Base-by-base conservation (phyloP, 2,329 filamentous ascomycete genomes). In the Didymella sp. region DNA sequence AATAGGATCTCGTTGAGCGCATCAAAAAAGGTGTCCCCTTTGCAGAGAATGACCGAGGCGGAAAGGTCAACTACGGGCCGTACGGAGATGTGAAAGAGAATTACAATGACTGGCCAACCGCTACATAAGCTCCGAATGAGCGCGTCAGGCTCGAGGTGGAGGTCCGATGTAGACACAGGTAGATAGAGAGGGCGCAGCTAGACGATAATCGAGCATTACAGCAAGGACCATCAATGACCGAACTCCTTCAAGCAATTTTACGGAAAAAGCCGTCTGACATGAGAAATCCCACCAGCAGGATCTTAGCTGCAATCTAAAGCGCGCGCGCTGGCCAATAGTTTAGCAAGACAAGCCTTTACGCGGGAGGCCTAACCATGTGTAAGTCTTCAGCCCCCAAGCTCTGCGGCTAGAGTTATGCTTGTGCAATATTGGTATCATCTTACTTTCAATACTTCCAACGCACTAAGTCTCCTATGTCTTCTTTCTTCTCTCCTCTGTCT, bases 61-160 rank as follows among this genome's bases (percentile, higher is more conserved):
- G 59, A 2, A 47, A 1, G 2, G 64, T 71, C 19, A 63, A 68
- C 38, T 72, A 71, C 55, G 68, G 69, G 3, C 65, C 65, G 4
- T 70, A 63, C 43, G 15, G 43, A 22, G 38, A 54, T 24, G 56
- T 63, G 0, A 58, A 54, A 5, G 37, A 47, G 17, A 24, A 54
- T 12, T 54, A 54, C 22, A 48, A 48, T 22, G 51, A 54, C 44
- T 54, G 51, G 51, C 51, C 38, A 6, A n/a, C 33, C 11, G 50
- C 40, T 13, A 37, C 30, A n/a, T 50, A 12, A 25, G 30, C n/a
- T 19, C 2, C 7, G 13, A 6, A 33, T 33, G 13, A 17, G 15
- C 6, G 12, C 30, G 7, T 17, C 30, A n/a, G 30, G 15, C 4
- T 3, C 28, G 11, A 6, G 3, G 7, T 33, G 11, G 6, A 33